Base-by-base conservation (phyloP, 106 monocot genomes). In the Dendrobium officinale region DNA sequence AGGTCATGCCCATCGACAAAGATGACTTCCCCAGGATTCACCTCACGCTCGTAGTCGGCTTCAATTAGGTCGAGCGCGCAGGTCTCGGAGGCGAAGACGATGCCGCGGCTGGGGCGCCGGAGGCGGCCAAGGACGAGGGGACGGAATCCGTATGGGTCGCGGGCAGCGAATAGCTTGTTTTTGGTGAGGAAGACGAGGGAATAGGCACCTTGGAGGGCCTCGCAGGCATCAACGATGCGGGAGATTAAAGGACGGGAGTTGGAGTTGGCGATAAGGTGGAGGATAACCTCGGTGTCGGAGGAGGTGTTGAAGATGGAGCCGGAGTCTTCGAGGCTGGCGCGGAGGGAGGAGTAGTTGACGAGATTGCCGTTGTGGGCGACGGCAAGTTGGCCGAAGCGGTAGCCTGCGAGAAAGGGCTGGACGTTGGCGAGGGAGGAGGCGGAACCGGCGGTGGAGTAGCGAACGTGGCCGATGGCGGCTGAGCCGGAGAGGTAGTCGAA, bases 351-450 rank as follows among this genome's bases (percentile, higher is more conserved):
- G 80, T 98, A 94, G 82, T 98, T 98, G 15, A 98, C 92, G 43
- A 98, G 87, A 80, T 98, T 98, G 20, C 94, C 97, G 84, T 98
- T 98, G 85, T 98, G 70, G 90, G 98, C 89, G 70, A 92, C 77
- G 56, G 89, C 88, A 41, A 92, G 85, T 5, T 83, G 82, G 54
- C 91, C 89, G 75, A 92, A 92, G 31, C 87, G 82, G 83, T 92
- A 92, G 15, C 88, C 86, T 9, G 91, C 89, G 49, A 85, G 78
- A 78, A 92, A 85, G 31, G 98, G 98, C 88, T 98, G 94, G 40
- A 95, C 92, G 92, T 98, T 98, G 80, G 44, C 55, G 54, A 78
- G 51, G 64, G 92, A 79, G 40, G 92, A 82, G 58, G 93, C 82
- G 58, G 89, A 87, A 55, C 96, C 94, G 54, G 96, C 84, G 47